Conservation (phyloP, 768 basidiomycete genomes). For the Auricularia auricula-judae region DNA sequence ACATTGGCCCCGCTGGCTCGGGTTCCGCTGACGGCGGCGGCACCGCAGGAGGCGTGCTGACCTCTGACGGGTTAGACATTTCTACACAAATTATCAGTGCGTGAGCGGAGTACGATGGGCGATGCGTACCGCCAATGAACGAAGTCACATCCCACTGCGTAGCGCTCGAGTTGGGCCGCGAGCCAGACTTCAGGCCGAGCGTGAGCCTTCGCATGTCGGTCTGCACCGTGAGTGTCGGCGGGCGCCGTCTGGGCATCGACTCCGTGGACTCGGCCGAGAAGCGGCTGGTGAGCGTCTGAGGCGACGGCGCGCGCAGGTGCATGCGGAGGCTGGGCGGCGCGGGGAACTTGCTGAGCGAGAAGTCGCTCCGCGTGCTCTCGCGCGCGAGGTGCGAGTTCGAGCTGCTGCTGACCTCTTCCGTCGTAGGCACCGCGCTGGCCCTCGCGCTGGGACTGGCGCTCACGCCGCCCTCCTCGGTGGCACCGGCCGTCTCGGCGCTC, state of each 20-base stretch:
- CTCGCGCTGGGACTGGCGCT: not conserved
- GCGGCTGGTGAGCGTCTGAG: not conserved
- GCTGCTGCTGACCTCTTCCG: not conserved
- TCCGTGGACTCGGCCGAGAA: not conserved
- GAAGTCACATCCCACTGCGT: not conserved
- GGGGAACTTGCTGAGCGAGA: conserved; percentile 1
- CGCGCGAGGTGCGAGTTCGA: not conserved
- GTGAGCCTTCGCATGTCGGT: not conserved
- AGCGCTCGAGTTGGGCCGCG: not conserved
- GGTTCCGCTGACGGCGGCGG: not conserved
- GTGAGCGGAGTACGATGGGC: not conserved
- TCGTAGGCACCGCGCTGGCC: too few relatives aligned
- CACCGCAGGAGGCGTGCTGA: not conserved
- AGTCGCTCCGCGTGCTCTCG: not conserved
- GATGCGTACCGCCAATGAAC: not conserved
- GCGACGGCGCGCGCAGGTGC: not conserved
- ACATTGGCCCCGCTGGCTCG: not conserved
- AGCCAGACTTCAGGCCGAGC: not conserved
- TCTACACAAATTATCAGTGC: not conserved
- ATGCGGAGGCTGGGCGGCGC: not conserved
- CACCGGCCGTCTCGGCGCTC: not conserved
- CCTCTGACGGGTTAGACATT: too few relatives aligned
- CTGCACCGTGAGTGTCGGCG: not conserved
- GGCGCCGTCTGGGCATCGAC: not conserved
- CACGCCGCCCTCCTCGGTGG: not conserved